Base-by-base conservation (phyloP, 1,284 basidiomycete genomes). In the Irpex lacteus region DNA sequence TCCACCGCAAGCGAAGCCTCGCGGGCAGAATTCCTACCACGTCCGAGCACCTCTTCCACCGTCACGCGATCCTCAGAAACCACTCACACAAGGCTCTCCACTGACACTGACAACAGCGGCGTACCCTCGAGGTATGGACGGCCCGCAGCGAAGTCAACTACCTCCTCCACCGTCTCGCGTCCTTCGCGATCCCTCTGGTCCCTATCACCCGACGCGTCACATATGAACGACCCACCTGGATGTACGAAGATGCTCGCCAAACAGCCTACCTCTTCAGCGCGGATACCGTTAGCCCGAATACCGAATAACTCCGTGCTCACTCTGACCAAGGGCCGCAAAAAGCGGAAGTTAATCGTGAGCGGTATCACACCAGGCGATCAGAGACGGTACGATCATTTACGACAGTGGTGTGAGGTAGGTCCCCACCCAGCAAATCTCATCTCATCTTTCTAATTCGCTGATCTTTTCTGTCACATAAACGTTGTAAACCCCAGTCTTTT, bases 391-490 rank as follows among this genome's bases (percentile, higher is more conserved):
- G 73, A 77, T 13, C 75, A 68, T 4, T 70, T 75, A 32, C 85
- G 84, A 69, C 80, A 77, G 66, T 92, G 90, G 90, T 92, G 90
- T 69, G 88, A 90, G 80, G 89, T 90, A 71, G 53, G 78, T 74
- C 3, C 38, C 40, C 67, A 2, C 32, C 32, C 36, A 19, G 26
- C 54, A 11, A 32, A 37, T 56, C 26, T 56, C 54, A 13, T 32
- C 32, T 21, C 15, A 18, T 19, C 18, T 53, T 60, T 6, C 36
- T n/a, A 57, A 7, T 9, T 54, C n/a, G 34, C 40, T 15, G 58
- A 34, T 38, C 21, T 50, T 26, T 40, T 47, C n/a, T 47, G 32
- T 50, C 68, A 54, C 66, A 59, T 32, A 59, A 53, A 21, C 32
- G 6, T 44, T 63, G 49, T 37, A 59, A 60, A n/a, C 53, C 50